Evolutionary conservation across 257 asterid genomes (phyloP).

Genomic region (Lavandula angustifolia): DNA sequence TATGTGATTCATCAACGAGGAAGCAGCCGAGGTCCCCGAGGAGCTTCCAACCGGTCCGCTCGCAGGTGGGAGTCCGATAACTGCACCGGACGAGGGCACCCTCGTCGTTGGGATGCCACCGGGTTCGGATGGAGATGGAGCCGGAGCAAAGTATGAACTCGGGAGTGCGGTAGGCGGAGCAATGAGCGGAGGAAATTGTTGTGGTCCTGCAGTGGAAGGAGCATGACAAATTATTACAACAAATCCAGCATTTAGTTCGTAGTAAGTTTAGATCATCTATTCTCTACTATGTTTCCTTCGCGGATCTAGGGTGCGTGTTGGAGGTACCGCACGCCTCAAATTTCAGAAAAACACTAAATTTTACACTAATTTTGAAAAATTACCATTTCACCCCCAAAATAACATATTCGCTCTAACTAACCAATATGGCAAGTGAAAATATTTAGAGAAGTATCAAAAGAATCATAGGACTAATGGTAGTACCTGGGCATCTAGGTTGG

Average conservation of each 20-base stretch:
- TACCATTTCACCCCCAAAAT: too few species aligned
- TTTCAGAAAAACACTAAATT: too few species aligned
- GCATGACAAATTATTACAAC: neutral
- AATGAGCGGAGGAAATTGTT: conserved; percentile 69
- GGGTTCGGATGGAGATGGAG: conserved; percentile 75
- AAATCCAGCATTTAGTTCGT: too few species aligned
- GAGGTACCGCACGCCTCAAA: too few species aligned
- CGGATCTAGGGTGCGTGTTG: too few species aligned
- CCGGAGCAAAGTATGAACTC: conserved; percentile 60
- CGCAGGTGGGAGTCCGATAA: conserved; percentile 64
- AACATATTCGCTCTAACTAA: too few species aligned
- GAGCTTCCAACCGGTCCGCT: conserved; percentile 72
- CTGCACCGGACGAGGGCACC: conserved; percentile 62
- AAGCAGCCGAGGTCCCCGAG: conserved; percentile 47
- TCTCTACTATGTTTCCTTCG: too few species aligned
- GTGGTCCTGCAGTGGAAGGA: conserved; percentile 54
- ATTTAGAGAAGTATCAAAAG: neutral
- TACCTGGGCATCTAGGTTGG: conserved; percentile 98
- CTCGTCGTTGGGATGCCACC: conserved; percentile 61
- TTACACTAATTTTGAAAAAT: too few species aligned
- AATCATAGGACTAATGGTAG: conserved; percentile 14
- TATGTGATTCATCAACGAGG: conserved; percentile 43
- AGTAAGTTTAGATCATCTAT: too few species aligned
- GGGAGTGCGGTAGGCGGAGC: conserved; percentile 76
- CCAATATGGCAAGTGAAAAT: neutral